Evolutionary conservation across 768 basidiomycete species (phyloP), one percentile per base, ranked within the genome.

Genomic region (Suillus subluteus): DNA sequence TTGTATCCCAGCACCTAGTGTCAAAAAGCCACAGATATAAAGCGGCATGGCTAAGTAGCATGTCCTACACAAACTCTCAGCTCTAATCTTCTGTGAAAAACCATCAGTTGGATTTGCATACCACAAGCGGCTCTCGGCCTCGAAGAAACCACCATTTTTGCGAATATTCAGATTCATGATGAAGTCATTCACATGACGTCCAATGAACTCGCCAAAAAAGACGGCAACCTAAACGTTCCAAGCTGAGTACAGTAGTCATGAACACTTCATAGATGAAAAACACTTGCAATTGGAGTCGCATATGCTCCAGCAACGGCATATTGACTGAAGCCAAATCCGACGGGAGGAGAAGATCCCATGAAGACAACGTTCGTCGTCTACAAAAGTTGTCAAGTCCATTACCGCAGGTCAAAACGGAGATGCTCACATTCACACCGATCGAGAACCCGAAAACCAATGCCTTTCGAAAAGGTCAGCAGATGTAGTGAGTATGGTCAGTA

Each of bases 321-420:
- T 65, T 77, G 79, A 43, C 68, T 76, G 71, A 82, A 83, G 2
- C 83, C 85, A 64, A 82, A 87, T 0, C 85, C 87, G 4, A 76
- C 67, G 0, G 86, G 85, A 0, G 76, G 69, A 0, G 84, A 81
- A 2, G 77, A 75, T 3, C 82, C 85, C 5, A 87, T 73, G 73
- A 87, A 87, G 6, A 87, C 84, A 0, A 82, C 85, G 44, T 84
- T 86, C 12, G 87, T 88, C 21, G 84, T 83, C 81, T 87, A 65
- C 11, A 7, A 23, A 41, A 40, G 37, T 30, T 5, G 16, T 4
- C 1, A 18, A 55, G 16, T 32, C 9, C 32, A 32, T 55, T 18
- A 35, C 30, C 18, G 18, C 18, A 21, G 8, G 32, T 55, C 32
- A 3, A 32, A 55, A 18, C 32, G 3, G 8, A 30, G 16, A 7